Evolutionary conservation across 148 eudicot species (phyloP), one percentile per base, ranked within the genome.

Genomic region (Polygonum aviculare): DNA sequence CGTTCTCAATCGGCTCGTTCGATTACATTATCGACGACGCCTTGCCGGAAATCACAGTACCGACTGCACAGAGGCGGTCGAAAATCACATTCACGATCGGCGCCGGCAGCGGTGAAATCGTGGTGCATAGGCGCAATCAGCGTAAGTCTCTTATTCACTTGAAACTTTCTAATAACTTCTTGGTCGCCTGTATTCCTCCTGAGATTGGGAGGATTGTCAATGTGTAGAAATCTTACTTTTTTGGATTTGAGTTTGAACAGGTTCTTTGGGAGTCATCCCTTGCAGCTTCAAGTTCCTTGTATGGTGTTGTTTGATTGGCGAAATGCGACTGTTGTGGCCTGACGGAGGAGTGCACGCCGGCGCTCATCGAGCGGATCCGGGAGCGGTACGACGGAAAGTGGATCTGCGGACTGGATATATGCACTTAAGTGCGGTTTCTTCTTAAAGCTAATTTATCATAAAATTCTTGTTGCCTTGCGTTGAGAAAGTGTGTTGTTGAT

Each of bases 221-320:
- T 81, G 79, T 89, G 92, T 79, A 83, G 75, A 69, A 85, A 89
- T 63, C 77, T 89, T 50, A 84, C 84, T n/a, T 80, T 81, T 72
- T 76, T 85, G 79, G 92, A 89, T 79, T 81, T 87, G 78, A 87
- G 88, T 49, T 80, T 82, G 5, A 88, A 86, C 81, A 74, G 78
- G 73, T 83, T 88, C 73, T 76, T 60, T 51, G 90, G 89, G 14
- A 62, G 72, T 65, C 67, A 85, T 21, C 85, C 87, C 76, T 82
- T 54, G 45, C 76, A 79, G 71, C 82, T 86, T 70, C 82, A 69
- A 35, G 82, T 86, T 73, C 85, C 92, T 3, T 88, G 92, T 73
- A 79, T 82, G 84, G 48, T 54, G 33, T 70, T 82, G 71, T 79
- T 89, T 79, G 79, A 87, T 60, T 26, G 31, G 31, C n/a, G n/a